A percentile compares a stretch with the other conserved stretches of the same genome.
Conservation (phyloP, 2,329 filamentous ascomycete species). For the Alternaria rosae region DNA sequence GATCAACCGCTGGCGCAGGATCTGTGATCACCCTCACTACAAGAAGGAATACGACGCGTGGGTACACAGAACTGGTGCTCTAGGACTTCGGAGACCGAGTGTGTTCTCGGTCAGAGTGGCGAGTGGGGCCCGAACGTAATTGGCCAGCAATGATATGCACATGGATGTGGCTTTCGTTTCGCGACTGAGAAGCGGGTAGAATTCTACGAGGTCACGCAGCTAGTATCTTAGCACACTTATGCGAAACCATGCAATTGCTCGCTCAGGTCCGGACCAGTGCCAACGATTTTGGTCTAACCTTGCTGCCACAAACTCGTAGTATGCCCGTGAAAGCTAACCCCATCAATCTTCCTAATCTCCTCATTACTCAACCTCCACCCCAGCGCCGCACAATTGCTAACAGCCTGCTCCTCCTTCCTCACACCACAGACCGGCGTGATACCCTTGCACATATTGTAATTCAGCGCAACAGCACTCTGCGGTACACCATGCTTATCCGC, state of each 20-base stretch:
- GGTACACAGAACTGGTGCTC: background rate
- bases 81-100: background rate
- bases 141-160: background rate
- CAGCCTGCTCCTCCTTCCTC: slow-evolving; percentile 52
- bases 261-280: too few species aligned
- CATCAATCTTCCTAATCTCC: slow-evolving; percentile 54
- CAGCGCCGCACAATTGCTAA: slow-evolving; percentile 50
- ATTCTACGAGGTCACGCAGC: too few species aligned
- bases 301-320: slow-evolving; percentile 54
- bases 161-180: background rate
- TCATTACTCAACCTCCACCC: slow-evolving; percentile 54
- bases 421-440: slow-evolving; percentile 54
- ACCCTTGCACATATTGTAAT: slow-evolving; percentile 56
- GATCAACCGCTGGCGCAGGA: background rate
- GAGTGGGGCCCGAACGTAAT: background rate
- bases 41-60: background rate
- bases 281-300: slow-evolving; percentile 33
- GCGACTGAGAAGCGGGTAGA: background rate
- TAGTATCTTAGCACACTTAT: too few species aligned
- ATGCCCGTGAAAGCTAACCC: slow-evolving; percentile 30
- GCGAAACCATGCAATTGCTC: too few species aligned
- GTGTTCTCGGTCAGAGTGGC: background rate
- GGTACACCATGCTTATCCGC: slow-evolving; percentile 45
- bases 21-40: background rate
- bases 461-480: slow-evolving; percentile 53